These are phyloP conservation scores for Chalaropsis thielavioides DNA, from an alignment of 2,329 filamentous ascomycete genomes.

Conservation along the genomic window DNA sequence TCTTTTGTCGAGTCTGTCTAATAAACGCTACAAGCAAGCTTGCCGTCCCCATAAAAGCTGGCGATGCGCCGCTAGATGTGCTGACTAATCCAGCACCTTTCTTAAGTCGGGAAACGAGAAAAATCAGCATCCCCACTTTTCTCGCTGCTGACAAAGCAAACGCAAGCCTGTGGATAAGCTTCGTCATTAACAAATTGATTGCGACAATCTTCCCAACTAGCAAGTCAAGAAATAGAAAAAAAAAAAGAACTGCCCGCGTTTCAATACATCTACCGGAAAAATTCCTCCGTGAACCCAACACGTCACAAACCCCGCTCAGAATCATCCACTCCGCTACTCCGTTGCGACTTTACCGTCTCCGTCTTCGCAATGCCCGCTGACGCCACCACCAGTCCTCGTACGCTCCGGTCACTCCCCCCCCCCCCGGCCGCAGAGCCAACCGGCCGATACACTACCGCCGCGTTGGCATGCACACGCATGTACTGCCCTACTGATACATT, in stretches of 20 bases:
- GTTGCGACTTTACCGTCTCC: not conserved
- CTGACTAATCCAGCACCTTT: not conserved
- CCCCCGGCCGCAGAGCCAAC: too few relatives aligned
- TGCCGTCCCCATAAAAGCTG: not conserved
- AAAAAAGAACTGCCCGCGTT: not conserved
- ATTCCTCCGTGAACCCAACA: too few relatives aligned
- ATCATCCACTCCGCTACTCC: too few relatives aligned
- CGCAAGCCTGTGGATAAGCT: not conserved
- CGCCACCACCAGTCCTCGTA: not conserved
- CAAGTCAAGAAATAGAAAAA: not conserved
- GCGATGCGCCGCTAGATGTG: too few relatives aligned
- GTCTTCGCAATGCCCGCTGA: not conserved
- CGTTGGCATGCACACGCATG: not conserved
- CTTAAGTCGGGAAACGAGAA: too few relatives aligned
- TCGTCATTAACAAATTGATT: conserved; percentile 2
- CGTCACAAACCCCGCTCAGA: too few relatives aligned
- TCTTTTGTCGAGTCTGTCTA: not conserved
- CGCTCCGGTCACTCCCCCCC: not conserved
- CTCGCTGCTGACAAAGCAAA: too few relatives aligned
- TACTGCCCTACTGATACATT: not conserved
- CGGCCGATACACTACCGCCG: not conserved
- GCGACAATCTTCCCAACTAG: not conserved
- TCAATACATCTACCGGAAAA: too few relatives aligned
- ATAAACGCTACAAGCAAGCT: too few relatives aligned
- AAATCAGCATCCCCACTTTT: too few relatives aligned